A percentile compares a stretch with the other conserved stretches of the same genome.
These are phyloP conservation scores for Arthroderma sp. DNA, from an alignment of 2,329 filamentous ascomycete species.

Conservation along the genomic window DNA sequence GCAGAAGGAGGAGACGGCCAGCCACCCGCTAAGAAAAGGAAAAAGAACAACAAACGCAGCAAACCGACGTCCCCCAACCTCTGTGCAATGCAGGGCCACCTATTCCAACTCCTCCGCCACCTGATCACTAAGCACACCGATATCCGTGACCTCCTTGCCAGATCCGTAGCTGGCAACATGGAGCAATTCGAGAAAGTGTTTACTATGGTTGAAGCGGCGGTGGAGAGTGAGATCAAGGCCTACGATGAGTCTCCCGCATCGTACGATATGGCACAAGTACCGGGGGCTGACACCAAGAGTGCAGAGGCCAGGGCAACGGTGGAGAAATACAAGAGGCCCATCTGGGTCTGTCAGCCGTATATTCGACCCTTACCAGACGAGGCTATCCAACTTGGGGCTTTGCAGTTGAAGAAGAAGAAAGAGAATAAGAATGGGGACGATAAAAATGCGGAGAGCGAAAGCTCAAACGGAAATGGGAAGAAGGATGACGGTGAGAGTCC, in stretches of 20 bases:
- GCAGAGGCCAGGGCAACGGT: slow-evolving; percentile 46
- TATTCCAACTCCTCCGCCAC: slow-evolving; percentile 81
- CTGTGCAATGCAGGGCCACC: slow-evolving; percentile 71
- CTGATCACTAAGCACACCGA: slow-evolving; percentile 69
- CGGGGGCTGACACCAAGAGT: slow-evolving; percentile 14
- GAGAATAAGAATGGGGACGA: background rate
- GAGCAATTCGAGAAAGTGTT: slow-evolving; percentile 65
- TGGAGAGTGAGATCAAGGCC: slow-evolving; percentile 58
- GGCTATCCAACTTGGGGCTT: slow-evolving; percentile 66
- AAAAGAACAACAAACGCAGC: slow-evolving; percentile 30
- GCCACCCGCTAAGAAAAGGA: slow-evolving; percentile 35
- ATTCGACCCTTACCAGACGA: slow-evolving; percentile 77
- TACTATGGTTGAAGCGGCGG: slow-evolving; percentile 57
- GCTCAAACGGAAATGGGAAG: background rate
- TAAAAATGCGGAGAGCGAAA: background rate
- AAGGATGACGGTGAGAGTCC: background rate
- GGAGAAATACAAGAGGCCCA: slow-evolving; percentile 63
- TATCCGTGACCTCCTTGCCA: slow-evolving; percentile 71
- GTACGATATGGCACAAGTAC: slow-evolving; percentile 20
- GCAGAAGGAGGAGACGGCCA: background rate
- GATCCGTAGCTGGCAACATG: slow-evolving; percentile 55
- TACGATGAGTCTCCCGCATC: slow-evolving; percentile 38
- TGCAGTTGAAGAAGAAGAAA: slow-evolving; percentile 58
- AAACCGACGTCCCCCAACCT: slow-evolving; percentile 51
- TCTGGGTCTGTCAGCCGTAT: slow-evolving; percentile 83